phyloP scores from a whole-genome alignment of 495 filamentous ascomycete genomes.

The Penicillium nucicola region DNA sequence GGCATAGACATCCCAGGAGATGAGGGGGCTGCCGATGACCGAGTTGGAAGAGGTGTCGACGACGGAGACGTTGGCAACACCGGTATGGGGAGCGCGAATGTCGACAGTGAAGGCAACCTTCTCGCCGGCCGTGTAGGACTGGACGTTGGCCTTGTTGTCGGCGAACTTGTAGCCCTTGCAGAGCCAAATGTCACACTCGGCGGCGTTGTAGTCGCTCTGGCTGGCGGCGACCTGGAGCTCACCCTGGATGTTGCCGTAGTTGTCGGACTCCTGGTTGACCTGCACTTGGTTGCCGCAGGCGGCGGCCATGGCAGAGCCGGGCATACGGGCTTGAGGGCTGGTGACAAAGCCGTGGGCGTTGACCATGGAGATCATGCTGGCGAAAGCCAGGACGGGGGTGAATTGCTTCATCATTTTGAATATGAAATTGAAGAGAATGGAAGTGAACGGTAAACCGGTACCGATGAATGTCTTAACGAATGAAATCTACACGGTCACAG shows the following conservation, averaged over 20 bases:
- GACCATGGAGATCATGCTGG: slow-evolving; percentile 49
- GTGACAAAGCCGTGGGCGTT: slow-evolving; percentile 62
- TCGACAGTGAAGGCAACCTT: slow-evolving; percentile 56
- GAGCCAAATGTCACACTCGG: slow-evolving; percentile 61
- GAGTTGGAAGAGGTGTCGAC: slow-evolving; percentile 60
- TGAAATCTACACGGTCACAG: slow-evolving; percentile 32
- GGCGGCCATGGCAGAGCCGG: slow-evolving; percentile 55
- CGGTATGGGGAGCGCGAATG: slow-evolving; percentile 62
- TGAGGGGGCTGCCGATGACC: slow-evolving; percentile 55
- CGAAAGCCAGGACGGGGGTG: slow-evolving; percentile 34
- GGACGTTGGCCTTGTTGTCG: slow-evolving; percentile 66
- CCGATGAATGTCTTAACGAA: slow-evolving; percentile 25
- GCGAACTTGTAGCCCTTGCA: slow-evolving; percentile 72
- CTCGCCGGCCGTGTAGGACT: slow-evolving; percentile 58
- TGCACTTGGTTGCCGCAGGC: slow-evolving; percentile 62
- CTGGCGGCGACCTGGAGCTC: slow-evolving; percentile 55
- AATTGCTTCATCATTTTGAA: slow-evolving; percentile 31
- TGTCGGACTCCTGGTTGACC: slow-evolving; percentile 58
- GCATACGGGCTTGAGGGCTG: slow-evolving; percentile 54
- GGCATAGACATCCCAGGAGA: slow-evolving; percentile 55
- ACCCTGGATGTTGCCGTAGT: slow-evolving; percentile 66
- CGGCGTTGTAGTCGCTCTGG: slow-evolving; percentile 55
- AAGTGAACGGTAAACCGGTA: slow-evolving; percentile 33
- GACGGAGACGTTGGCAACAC: slow-evolving; percentile 67
- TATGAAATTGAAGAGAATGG: slow-evolving; percentile 14